Conservation (phyloP, 495 filamentous ascomycete species). For the Aspergillus homomorphus region DNA sequence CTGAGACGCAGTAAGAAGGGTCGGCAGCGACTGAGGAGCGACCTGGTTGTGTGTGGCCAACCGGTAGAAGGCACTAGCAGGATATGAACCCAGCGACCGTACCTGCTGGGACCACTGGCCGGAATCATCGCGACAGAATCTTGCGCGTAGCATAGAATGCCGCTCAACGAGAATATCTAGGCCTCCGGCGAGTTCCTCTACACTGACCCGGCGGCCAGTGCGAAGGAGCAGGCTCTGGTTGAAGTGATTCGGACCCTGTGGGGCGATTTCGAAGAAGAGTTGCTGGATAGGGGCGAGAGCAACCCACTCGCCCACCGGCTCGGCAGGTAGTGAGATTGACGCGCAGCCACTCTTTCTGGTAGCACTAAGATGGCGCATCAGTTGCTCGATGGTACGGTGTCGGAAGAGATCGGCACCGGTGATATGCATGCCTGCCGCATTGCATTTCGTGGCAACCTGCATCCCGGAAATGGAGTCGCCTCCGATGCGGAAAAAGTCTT, state of each 20-base stretch:
- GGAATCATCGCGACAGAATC: slow-evolving; percentile 38
- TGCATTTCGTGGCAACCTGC: slow-evolving; percentile 4
- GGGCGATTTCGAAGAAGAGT: no score
- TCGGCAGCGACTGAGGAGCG: slow-evolving; percentile 1
- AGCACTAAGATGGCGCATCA: neutral
- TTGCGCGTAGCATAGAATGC: slow-evolving; percentile 62
- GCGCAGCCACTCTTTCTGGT: no score
- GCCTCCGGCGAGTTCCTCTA: no score
- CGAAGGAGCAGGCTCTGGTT: no score
- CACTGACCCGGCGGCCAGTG: no score
- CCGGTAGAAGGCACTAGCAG: slow-evolving; percentile 11
- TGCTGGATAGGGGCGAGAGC: no score
- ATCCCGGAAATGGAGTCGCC: slow-evolving; percentile 55
- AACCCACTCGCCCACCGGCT: no score
- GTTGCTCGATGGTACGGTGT: neutral
- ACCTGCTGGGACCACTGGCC: slow-evolving; percentile 30
- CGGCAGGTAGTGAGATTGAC: no score
- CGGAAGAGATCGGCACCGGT: neutral
- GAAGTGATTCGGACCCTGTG: no score
- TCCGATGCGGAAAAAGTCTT: slow-evolving; percentile 48
- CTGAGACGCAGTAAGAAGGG: slow-evolving; percentile 1
- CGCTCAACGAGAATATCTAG: slow-evolving; percentile 37
- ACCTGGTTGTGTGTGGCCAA: slow-evolving; percentile 9
- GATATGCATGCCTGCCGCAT: neutral
- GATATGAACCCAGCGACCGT: slow-evolving; percentile 5